Percentiles rank a stretch among this genome's conserved stretches.
phyloP scores from a whole-genome alignment of 306 rosid genomes.

The Rosa persica region DNA sequence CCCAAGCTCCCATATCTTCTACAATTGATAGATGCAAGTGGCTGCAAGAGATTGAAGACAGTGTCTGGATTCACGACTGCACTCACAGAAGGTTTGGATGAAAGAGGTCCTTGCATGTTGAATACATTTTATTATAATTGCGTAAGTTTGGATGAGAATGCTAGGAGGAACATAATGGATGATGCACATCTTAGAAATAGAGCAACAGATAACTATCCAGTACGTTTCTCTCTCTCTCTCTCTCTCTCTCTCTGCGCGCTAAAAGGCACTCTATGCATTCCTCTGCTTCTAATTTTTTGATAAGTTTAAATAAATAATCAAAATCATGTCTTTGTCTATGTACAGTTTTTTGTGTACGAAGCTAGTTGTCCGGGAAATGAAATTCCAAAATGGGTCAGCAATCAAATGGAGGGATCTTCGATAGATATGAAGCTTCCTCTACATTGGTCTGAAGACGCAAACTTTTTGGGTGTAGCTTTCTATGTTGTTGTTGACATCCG shows the following conservation, averaged over 20 bases:
- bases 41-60: background rate
- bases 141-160: conserved; percentile 1
- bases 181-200: conserved; percentile 1
- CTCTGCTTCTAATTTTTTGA: background rate
- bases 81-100: background rate
- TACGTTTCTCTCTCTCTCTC: background rate
- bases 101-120: background rate
- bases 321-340: background rate
- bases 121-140: background rate
- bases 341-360: background rate
- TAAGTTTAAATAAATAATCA: background rate
- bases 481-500: background rate
- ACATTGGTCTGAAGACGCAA: background rate
- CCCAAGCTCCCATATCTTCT: background rate
- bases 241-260: too few relatives aligned
- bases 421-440: conserved; percentile 2
- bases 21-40: background rate
- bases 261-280: too few relatives aligned
- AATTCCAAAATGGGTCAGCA: conserved; percentile 1
- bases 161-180: background rate
- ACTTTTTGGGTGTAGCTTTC: conserved; percentile 6
- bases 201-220: background rate
- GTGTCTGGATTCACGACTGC: background rate
- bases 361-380: background rate
- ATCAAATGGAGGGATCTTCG: background rate